These are phyloP conservation scores for Russula dissimulans DNA, from an alignment of 768 basidiomycete genomes.

Conservation along the genomic window DNA sequence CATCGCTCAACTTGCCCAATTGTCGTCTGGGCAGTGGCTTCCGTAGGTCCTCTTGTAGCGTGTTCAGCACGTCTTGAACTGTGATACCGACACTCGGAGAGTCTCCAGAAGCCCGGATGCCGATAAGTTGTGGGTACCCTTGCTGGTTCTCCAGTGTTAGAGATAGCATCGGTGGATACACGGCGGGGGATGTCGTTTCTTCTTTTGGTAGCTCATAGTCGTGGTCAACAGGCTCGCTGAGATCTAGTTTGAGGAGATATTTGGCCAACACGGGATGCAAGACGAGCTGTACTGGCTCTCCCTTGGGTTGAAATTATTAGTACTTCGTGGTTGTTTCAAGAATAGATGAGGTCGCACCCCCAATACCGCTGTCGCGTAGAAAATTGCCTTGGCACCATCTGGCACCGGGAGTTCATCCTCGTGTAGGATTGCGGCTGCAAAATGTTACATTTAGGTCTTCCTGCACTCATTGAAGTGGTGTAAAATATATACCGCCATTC, in stretches of 20 bases:
- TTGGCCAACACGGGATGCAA: background rate
- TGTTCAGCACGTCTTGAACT: background rate
- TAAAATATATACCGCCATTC: background rate
- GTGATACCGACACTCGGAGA: background rate
- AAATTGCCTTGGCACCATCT: background rate
- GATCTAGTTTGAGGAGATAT: conserved; percentile 5
- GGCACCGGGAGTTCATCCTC: background rate
- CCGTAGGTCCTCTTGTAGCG: background rate
- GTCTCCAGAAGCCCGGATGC: background rate
- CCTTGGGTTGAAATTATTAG: background rate
- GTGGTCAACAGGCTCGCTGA: background rate
- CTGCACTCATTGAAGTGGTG: background rate
- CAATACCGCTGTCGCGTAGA: background rate
- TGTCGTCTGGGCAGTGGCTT: background rate
- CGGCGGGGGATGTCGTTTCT: background rate
- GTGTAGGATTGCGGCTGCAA: background rate
- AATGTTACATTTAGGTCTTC: background rate
- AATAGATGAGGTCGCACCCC: background rate
- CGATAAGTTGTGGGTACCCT: background rate
- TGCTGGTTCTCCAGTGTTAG: conserved; percentile 3
- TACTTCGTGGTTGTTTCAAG: background rate
- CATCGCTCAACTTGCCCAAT: background rate
- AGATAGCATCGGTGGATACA: background rate
- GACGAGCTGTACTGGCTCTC: background rate
- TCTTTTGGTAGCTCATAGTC: conserved; percentile 3